A percentile compares a stretch with the other conserved stretches of the same genome.
Conservation (phyloP, 2,329 filamentous ascomycete genomes). For the Aspergillus sp. region DNA sequence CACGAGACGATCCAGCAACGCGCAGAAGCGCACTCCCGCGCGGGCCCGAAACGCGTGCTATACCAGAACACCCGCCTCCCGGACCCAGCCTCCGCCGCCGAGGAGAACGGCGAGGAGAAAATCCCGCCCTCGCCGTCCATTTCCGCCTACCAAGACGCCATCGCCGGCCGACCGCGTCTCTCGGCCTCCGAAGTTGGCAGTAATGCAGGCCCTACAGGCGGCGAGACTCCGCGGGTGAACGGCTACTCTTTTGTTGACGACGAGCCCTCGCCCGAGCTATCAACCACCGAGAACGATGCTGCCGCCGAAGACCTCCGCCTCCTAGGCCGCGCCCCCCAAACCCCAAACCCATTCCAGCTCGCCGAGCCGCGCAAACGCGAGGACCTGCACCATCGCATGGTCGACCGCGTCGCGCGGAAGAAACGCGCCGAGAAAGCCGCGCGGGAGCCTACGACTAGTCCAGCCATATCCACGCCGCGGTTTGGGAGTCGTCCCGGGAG, state of each 20-base stretch:
- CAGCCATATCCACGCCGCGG: slow-evolving; percentile 28
- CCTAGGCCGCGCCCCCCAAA: slow-evolving; percentile 36
- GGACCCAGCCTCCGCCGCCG: slow-evolving; percentile 32
- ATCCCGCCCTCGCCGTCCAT: slow-evolving; percentile 70
- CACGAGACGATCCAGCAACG: slow-evolving; percentile 54
- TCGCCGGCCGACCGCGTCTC: slow-evolving; percentile 59
- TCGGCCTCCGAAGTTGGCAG: slow-evolving; percentile 50
- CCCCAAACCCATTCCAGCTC: slow-evolving; percentile 71
- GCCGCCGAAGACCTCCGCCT: slow-evolving; percentile 24
- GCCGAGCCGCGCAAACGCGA: slow-evolving; percentile 67
- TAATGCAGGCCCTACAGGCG: slow-evolving; percentile 41
- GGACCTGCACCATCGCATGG: slow-evolving; percentile 73
- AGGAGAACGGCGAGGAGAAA: slow-evolving; percentile 24
- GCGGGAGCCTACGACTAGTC: slow-evolving; percentile 52
- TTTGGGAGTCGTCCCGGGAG: slow-evolving; percentile 33
- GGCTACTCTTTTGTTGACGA: slow-evolving; percentile 90
- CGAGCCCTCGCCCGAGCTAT: slow-evolving; percentile 29
- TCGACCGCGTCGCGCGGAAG: slow-evolving; percentile 66
- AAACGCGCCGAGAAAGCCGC: slow-evolving; percentile 56
- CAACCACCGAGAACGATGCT: slow-evolving; percentile 4
- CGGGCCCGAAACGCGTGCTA: slow-evolving; percentile 65
- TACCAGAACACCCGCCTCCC: slow-evolving; percentile 76
- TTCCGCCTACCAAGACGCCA: slow-evolving; percentile 74
- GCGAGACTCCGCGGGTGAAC: slow-evolving; percentile 81
- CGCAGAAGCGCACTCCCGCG: slow-evolving; percentile 61